Evolutionary conservation across 2,329 filamentous ascomycete genomes (phyloP).

Genomic region (Pyrenophora tritici-repentis): DNA sequence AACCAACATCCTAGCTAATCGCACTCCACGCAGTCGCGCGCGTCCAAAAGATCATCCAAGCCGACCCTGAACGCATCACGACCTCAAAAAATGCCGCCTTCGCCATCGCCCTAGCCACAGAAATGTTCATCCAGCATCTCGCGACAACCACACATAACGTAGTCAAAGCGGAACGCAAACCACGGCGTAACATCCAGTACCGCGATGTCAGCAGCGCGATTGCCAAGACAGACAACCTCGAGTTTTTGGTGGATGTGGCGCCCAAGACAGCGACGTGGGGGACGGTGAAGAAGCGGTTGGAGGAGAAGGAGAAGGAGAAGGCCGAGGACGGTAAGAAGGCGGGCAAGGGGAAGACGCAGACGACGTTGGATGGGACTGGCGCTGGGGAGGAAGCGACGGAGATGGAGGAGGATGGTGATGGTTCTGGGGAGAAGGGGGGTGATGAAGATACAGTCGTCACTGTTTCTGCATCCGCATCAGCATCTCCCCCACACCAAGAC

Average conservation of each 20-base stretch:
- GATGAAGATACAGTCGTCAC: slow-evolving; percentile 1
- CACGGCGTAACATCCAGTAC: slow-evolving; percentile 92
- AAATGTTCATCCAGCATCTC: slow-evolving; percentile 95
- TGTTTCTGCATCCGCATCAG: neutral
- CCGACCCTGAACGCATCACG: slow-evolving; percentile 77
- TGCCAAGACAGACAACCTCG: slow-evolving; percentile 86
- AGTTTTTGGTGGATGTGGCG: slow-evolving; percentile 90
- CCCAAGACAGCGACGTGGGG: slow-evolving; percentile 84
- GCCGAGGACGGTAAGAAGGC: slow-evolving; percentile 10
- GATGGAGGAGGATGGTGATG: neutral
- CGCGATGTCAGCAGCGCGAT: slow-evolving; percentile 90
- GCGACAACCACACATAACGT: slow-evolving; percentile 84
- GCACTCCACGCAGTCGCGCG: slow-evolving; percentile 77
- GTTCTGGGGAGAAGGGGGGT: neutral
- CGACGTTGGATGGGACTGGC: neutral
- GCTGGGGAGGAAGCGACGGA: slow-evolving; percentile 1
- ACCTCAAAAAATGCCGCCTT: slow-evolving; percentile 93
- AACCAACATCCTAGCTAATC: too few relatives aligned
- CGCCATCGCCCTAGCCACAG: slow-evolving; percentile 88
- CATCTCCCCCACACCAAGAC: neutral
- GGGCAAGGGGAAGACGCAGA: slow-evolving; percentile 5
- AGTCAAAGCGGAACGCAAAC: slow-evolving; percentile 88
- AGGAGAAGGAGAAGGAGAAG: slow-evolving; percentile 41
- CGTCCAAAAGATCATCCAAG: slow-evolving; percentile 91
- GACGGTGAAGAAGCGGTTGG: slow-evolving; percentile 69